Base-by-base conservation (phyloP, 495 filamentous ascomycete genomes). In the Aspergillus ostianus region DNA sequence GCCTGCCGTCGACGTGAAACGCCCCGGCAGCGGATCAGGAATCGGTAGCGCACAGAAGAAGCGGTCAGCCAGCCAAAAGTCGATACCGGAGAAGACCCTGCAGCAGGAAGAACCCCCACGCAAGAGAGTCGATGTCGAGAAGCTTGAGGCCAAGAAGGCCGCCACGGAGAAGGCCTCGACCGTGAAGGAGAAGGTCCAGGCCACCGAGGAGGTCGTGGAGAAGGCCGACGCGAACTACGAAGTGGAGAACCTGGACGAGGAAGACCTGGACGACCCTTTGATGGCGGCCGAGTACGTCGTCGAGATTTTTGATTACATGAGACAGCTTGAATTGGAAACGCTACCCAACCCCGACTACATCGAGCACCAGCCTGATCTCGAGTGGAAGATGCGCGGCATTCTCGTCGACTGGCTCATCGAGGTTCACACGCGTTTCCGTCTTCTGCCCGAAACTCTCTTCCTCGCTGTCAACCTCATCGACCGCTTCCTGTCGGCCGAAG, bases 301-400 rank as follows among this genome's bases (percentile, higher is more conserved):
- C 45, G 94, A 98, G 73, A 98, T 98, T 67, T 98, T 98, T 74
- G 93, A 98, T 47, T 97, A 98, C 72, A 84, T 98, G 63, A 87
- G 85, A 63, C 87, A 94, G 57, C 84, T 98, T 10, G 94, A 98
- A 74, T 76, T 86, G 68, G 79, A 84, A 10, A 93, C 92, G 3
- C 78, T 91, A 65, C 91, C 95, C 47, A 98, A 98, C 74, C 87
- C 92, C 9, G 75, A 93, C 52, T 98, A 98, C 77, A 98, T 98
- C 81, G 84, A 90, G 6, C 88, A 92, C 70, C 94, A 98, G 69
- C 87, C 89, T 23, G 91, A 97, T 61, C 80, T 98, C 3, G 93
- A 97, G 73, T 98, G 94, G 94, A 94, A 97, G 80, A 96, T 96
- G 80, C 91, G 94, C 65, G 94, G 92, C 47, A 97, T 98, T 62